These are phyloP conservation scores for Fusarium chaquense DNA, from an alignment of 2,329 filamentous ascomycete species.

Conservation along the genomic window DNA sequence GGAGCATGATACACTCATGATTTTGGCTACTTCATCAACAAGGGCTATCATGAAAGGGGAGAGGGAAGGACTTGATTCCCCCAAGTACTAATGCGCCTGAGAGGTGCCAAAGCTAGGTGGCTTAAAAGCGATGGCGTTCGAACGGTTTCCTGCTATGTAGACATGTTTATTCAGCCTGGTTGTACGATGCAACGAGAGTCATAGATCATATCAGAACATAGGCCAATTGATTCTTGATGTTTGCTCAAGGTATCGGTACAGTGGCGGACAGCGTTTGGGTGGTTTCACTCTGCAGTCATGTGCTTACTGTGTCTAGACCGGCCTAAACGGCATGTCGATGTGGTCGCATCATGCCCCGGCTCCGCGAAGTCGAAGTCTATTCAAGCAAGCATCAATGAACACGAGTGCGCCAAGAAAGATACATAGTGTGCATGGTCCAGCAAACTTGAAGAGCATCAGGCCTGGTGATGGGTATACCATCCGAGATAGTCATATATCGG, in stretches of 20 bases:
- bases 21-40: constrained; percentile 10
- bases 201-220: constrained; percentile 20
- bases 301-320: background rate
- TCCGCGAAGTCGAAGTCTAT: constrained; percentile 4
- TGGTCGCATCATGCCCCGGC: background rate
- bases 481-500: constrained; percentile 7
- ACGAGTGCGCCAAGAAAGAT: background rate
- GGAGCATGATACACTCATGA: background rate
- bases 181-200: constrained; percentile 15
- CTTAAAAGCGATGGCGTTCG: constrained; percentile 50
- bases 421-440: background rate
- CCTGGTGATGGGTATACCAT: background rate
- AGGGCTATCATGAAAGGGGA: constrained; percentile 13
- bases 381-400: background rate
- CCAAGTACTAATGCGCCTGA: constrained; percentile 31
- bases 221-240: constrained; percentile 31
- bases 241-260: background rate
- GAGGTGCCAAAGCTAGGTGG: constrained; percentile 31
- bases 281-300: constrained; percentile 3
- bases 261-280: background rate
- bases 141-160: constrained; percentile 44
- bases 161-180: constrained; percentile 25
- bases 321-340: background rate
- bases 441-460: background rate
- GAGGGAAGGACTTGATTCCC: constrained; percentile 18